Base-by-base conservation (phyloP, 106 monocot species). In the Dioscorea zingiberensis region DNA sequence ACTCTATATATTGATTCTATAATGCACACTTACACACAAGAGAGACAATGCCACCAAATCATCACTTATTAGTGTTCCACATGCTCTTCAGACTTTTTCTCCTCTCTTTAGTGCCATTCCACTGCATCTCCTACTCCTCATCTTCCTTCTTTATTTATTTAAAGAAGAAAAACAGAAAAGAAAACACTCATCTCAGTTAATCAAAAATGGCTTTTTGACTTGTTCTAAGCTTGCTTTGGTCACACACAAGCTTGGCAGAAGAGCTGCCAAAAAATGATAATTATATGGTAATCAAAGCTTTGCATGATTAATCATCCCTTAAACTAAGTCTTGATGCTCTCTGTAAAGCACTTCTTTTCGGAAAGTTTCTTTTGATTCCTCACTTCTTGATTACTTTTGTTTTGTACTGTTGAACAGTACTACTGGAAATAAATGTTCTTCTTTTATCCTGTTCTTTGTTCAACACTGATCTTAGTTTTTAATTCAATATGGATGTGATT, bases 241-340 rank as follows among this genome's bases (percentile, higher is more conserved):
- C 21, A 24, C 8, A 51, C n/a, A 56, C 23, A 21, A 22, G 22
- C 23, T 22, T 69, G 58, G 69, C 69, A 59, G 27, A 51, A 32
- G 70, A 60, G 26, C 30, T 51, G 70, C 60, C 70, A 70, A 70
- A 70, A 70, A 70, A 70, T 70, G 70, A 60, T 61, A 61, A 70
- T 70, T 70, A 70, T 70, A 60, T 48, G 60, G 29, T 70, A 70
- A 70, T 70, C 29, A 70, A 16, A 47, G 27, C 70, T 61, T n/a
- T 51, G 27, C 13, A 60, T 70, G 7, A 51, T 22, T 60, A 69
- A 59, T 47, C 17, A 56, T 53, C 51, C 16, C 51, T 53, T 53
- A 53, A 4, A 24, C 24, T 57, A 25, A 22, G 70, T 49, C 23
- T 46, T 69, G 10, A 58, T 47, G 46, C 57, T 56, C 22, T 44